Evolutionary conservation across 139 green algal species (phyloP), one percentile per base, ranked within the genome.

Genomic region (Tetradesmus lagerheimii): DNA sequence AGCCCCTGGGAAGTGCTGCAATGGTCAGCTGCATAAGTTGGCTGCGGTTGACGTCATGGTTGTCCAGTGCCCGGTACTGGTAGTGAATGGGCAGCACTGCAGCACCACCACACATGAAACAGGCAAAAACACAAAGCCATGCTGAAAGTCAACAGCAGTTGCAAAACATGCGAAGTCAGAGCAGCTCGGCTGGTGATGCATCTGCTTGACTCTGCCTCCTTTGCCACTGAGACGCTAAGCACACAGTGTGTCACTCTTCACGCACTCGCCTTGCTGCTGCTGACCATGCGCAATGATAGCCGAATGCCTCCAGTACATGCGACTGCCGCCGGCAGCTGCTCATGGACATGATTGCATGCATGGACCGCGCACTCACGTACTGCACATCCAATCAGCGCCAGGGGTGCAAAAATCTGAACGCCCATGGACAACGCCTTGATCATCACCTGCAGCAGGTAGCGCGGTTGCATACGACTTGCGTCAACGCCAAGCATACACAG

Each of bases 71-170:
- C 27, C 41, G 31, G 23, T 84, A 29, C 23, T 67, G 76, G 50
- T 92, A 89, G 41, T 92, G 89, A 20, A 92, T 31, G 1, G 89
- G 89, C 39, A 92, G 35, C 71, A 92, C 82, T 89, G 82, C 81
- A 78, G 29, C 23, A 31, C 5, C 12, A 11, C 37, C 66, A 37
- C 18, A 5, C 39, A 38, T 9, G 67, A 18, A 38, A 15, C 5
- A 41, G 1, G 23, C 11, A 41, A 2, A 35, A 47, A 11, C 2
- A 80, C 35, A 47, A 9, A 47, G 67, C 67, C 15, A 78, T 9
- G n/a, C 39, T 29, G 18, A 66, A 66, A 18, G 35, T 16, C 31
- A 76, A 27, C 29, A 86, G 64, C n/a, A 76, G n/a, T 16, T 29
- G 37, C 47, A 75, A 27, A 66, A 29, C 43, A 45, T 41, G 5